Base-by-base conservation (phyloP, 306 rosid genomes). In the Styphnolobium japonicum region DNA sequence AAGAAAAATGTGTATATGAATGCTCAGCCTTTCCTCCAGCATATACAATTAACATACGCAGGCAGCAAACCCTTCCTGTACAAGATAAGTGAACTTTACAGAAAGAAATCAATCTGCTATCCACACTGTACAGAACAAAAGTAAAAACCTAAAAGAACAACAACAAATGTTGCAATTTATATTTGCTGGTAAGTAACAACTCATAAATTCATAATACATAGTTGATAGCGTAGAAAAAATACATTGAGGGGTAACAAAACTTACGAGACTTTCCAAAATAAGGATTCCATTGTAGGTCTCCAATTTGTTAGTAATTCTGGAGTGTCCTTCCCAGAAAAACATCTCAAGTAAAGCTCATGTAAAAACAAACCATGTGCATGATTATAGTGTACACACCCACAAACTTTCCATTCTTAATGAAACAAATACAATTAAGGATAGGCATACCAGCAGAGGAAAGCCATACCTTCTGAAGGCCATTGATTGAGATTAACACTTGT, bases 381-480 rank as follows among this genome's bases (percentile, higher is more conserved):
- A 57, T 14, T 40, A n/a, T n/a, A 22, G 33, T 6, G 36, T 40
- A 33, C 7, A 6, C 40, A 40, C 4, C 0, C 37, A 56, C 66
- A 31, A 29, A 73, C 18, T 16, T 51, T 52, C 3, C 14, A 10
- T 27, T 56, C 67, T 67, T 27, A 27, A 77, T 19, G 10, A 45
- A 71, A 34, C 55, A 23, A 71, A 40, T 43, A 39, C 55, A 71
- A 68, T 36, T 7, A 14, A n/a, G 18, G 0, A 56, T 37, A 49
- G 11, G 1, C 12, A 39, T 39, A 39, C 11, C 14, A 10, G 45
- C 45, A 39, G 11, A 1, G 56, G 31, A 61, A 49, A 62, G 46
- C 3, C 52, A 83, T 73, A 94, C 97, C 98, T 76, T 84, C 57
- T 49, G 91, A 78, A 75, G 97, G 98, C 98, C 98, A 94, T 81